Base-by-base conservation (phyloP, 306 rosid species). In the Ziziphus jujuba region DNA sequence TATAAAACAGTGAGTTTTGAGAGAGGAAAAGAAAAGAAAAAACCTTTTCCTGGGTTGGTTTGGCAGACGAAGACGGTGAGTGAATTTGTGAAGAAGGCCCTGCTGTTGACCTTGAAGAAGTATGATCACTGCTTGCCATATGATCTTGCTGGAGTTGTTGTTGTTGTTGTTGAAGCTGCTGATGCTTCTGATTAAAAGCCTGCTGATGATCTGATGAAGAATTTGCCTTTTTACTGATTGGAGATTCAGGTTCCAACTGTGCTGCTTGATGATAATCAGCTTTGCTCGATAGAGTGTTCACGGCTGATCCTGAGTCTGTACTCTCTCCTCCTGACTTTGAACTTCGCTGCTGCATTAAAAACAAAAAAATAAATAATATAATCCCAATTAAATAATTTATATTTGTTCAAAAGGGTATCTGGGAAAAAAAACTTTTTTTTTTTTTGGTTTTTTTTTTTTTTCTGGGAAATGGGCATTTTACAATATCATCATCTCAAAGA, bases 271-370 rank as follows among this genome's bases (percentile, higher is more conserved):
- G 45, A 40, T 40, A 12, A 40, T 89, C 90, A n/a, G 48, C 74
- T 75, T 77, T 91, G 80, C 84, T 85, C 76, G 92, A 48, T 51
- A 73, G 53, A 15, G 86, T 86, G 75, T 86, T 86, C 58, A 82
- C 63, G 20, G 85, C 95, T 81, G 98, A 90, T 56, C 91, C 96
- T 69, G 97, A 93, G 61, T 93, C 98, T 5, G 84, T 84, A 80
- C 95, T 93, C 63, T 92, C 97, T 56, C 89, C 98, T 77, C 87
- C 87, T 72, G 97, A 93, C 72, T 81, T 86, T 54, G 97, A 84
- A 73, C 87, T 79, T 70, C 87, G 96, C 97, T 88, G 79, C 64
- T 49, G 69, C 38, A 24, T 25, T 34, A 1, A 40, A 54, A 16
- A 40, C 8, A 20, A 56, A 36, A 48, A 11, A n/a, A 28, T 28